Evolutionary conservation across 257 asterid species (phyloP).

Genomic region (Euphrasia confusa): DNA sequence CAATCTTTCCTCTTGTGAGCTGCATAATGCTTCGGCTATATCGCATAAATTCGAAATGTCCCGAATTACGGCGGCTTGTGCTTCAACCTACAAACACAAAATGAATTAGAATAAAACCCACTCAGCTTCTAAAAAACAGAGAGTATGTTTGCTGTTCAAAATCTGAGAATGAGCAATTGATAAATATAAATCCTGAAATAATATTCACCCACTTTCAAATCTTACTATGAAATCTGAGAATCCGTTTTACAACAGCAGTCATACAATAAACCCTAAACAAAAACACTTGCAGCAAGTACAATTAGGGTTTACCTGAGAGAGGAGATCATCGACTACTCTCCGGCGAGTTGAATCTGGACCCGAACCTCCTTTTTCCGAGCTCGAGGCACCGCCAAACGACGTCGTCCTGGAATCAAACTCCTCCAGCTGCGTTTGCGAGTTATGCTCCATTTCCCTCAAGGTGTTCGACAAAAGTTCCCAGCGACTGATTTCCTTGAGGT

Average conservation of each 20-base stretch:
- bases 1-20: constrained; percentile 44
- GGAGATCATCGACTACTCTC: constrained; percentile 50
- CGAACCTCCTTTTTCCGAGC: constrained; percentile 18
- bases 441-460: constrained; percentile 42
- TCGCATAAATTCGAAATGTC: constrained; percentile 50
- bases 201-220: constrained; percentile 44
- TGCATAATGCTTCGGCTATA: constrained; percentile 52
- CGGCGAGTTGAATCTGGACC: constrained; percentile 31
- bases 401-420: constrained; percentile 27
- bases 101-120: too few relatives aligned
- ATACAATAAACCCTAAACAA: not conserved
- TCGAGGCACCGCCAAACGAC: constrained; percentile 29
- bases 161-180: too few relatives aligned
- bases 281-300: not conserved
- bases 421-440: constrained; percentile 29
- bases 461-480: constrained; percentile 80
- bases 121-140: not conserved
- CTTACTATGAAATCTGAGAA: not conserved
- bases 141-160: not conserved
- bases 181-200: not conserved
- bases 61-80: constrained; percentile 48
- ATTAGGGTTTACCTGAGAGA: constrained; percentile 42
- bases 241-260: not conserved
- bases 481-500: constrained; percentile 44
- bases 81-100: constrained; percentile 47